These are phyloP conservation scores for Pugionium dolabratum DNA, from an alignment of 345 rosid genomes.

Conservation along the genomic window DNA sequence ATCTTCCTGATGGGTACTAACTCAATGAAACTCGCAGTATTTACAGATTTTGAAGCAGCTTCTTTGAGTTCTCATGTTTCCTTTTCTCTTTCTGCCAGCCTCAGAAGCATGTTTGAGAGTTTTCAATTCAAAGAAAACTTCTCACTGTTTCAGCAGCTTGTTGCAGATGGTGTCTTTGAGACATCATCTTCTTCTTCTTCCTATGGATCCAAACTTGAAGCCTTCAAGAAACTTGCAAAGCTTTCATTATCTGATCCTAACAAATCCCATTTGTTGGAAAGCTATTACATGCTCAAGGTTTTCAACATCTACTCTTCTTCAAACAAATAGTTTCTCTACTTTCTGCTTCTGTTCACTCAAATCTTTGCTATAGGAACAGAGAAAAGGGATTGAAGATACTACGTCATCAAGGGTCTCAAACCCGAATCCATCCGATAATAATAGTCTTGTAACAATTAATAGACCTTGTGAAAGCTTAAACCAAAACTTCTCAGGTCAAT, in stretches of 20 bases:
- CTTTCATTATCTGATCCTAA: conserved; percentile 51
- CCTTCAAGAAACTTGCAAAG: conserved; percentile 57
- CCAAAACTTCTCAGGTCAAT: conserved; percentile 65
- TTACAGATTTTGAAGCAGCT: conserved; percentile 5
- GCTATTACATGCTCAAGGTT: conserved; percentile 66
- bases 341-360: conserved; percentile 21
- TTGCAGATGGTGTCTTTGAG: conserved; percentile 80
- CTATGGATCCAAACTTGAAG: conserved; percentile 63
- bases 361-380: conserved; percentile 52
- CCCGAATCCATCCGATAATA: conserved; percentile 37
- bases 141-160: conserved; percentile 68
- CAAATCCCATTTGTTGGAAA: conserved; percentile 72
- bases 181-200: conserved; percentile 47
- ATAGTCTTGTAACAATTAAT: conserved; percentile 43
- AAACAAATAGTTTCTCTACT: conserved; percentile 1
- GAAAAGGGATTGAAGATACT: conserved; percentile 43
- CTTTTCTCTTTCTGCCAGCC: conserved; percentile 51
- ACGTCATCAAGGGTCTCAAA: conserved; percentile 44
- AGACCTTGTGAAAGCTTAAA: conserved; percentile 54
- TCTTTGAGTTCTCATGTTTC: conserved; percentile 4
- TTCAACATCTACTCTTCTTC: conserved; percentile 4
- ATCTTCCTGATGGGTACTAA: conserved; percentile 60
- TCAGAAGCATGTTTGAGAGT: conserved; percentile 76
- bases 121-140: conserved; percentile 76
- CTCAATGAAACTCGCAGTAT: conserved; percentile 12